These are phyloP conservation scores for Trichosanthes cucumerina DNA, from an alignment of 306 rosid genomes.

Conservation along the genomic window DNA sequence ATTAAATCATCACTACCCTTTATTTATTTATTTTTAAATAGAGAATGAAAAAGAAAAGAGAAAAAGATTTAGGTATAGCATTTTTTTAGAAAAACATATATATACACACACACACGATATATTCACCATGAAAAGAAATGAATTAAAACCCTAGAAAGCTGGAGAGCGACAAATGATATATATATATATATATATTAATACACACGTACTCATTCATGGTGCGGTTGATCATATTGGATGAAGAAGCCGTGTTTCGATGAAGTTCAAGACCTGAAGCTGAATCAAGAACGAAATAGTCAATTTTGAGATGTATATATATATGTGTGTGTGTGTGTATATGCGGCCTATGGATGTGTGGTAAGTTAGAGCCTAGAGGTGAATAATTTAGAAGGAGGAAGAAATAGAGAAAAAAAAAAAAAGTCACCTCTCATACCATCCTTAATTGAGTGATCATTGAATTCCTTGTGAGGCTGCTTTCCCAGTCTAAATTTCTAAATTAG, in stretches of 20 bases:
- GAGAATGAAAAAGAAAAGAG: not conserved
- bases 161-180: not conserved
- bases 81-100: no score
- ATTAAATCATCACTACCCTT: not conserved
- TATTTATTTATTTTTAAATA: not conserved
- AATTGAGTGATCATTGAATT: constrained; percentile 86
- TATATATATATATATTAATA: not conserved
- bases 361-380: no score
- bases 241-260: constrained; percentile 73
- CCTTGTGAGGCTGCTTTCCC: constrained; percentile 99
- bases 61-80: not conserved
- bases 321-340: no score
- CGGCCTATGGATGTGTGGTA: no score
- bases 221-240: constrained; percentile 78
- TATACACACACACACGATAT: not conserved
- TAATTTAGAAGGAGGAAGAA: not conserved
- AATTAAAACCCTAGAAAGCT: not conserved
- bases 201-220: constrained; percentile 82
- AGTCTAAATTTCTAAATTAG: constrained; percentile 82
- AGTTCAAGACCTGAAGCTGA: constrained; percentile 79
- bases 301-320: not conserved
- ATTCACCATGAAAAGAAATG: not conserved
- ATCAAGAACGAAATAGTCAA: constrained; percentile 7
- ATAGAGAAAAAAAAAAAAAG: constrained; percentile 11
- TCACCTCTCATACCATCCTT: constrained; percentile 85